Evolutionary conservation across 495 filamentous ascomycete genomes (phyloP).

Genomic region (Thermochaetoides thermophila): DNA sequence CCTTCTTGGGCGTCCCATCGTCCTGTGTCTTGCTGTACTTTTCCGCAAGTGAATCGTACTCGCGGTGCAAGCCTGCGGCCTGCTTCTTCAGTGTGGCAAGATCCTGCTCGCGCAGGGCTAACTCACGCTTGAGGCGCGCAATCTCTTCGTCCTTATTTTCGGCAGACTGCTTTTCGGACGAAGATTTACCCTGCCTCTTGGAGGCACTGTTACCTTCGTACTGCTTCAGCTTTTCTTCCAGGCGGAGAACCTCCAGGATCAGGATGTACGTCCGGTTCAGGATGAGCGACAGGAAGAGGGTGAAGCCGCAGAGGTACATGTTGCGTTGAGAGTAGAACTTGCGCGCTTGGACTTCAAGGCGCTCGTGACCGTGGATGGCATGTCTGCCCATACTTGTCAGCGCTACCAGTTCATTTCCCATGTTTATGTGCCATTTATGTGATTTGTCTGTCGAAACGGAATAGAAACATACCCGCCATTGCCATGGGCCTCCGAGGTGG

Average conservation of each 20-base stretch:
- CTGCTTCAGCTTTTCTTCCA: slow-evolving; percentile 83
- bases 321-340: slow-evolving; percentile 99
- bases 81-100: slow-evolving; percentile 77
- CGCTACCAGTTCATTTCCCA: no score
- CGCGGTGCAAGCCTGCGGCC: slow-evolving; percentile 53
- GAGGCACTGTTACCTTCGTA: slow-evolving; percentile 63
- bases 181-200: slow-evolving; percentile 62
- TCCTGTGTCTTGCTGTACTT: slow-evolving; percentile 46
- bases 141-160: slow-evolving; percentile 19
- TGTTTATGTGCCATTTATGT: no score
- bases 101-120: slow-evolving; percentile 57
- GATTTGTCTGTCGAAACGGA: no score
- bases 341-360: slow-evolving; percentile 95
- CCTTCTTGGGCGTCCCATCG: slow-evolving; percentile 49
- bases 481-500: slow-evolving; percentile 32
- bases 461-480: slow-evolving; percentile 14
- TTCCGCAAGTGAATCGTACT: slow-evolving; percentile 76
- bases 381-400: no score
- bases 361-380: slow-evolving; percentile 71
- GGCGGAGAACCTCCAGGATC: slow-evolving; percentile 86
- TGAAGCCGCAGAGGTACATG: slow-evolving; percentile 99
- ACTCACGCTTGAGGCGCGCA: slow-evolving; percentile 47
- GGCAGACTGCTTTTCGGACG: background rate
- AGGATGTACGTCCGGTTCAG: slow-evolving; percentile 97
- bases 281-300: slow-evolving; percentile 94